Evolutionary conservation across 2,329 filamentous ascomycete genomes (phyloP).

Genomic region (Coniella vitis): DNA sequence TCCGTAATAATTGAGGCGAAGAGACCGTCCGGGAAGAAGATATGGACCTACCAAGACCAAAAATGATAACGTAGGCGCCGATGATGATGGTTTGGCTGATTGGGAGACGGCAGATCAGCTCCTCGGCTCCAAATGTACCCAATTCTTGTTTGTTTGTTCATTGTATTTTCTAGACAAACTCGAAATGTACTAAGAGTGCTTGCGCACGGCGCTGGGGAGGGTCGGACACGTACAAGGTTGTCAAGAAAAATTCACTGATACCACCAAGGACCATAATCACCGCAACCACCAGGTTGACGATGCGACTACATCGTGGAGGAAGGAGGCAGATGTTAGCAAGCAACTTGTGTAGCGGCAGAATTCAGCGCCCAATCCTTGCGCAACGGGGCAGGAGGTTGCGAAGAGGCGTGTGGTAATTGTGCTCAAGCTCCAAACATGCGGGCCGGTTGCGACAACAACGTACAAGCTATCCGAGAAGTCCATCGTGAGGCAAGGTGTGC

Average conservation of each 20-base stretch:
- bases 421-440: slow-evolving; percentile 10
- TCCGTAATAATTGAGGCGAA: too few relatives aligned
- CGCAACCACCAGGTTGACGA: slow-evolving; percentile 86
- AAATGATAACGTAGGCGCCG: slow-evolving; percentile 82
- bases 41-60: slow-evolving; percentile 65
- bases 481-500: slow-evolving; percentile 47
- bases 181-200: not conserved
- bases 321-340: slow-evolving; percentile 27
- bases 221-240: slow-evolving; percentile 47
- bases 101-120: too few relatives aligned
- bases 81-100: slow-evolving; percentile 65
- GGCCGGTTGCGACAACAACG: slow-evolving; percentile 38
- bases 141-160: too few relatives aligned
- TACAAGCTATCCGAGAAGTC: slow-evolving; percentile 92
- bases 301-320: slow-evolving; percentile 54
- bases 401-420: not conserved
- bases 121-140: too few relatives aligned
- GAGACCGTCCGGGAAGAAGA: too few relatives aligned
- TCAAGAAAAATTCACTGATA: slow-evolving; percentile 61
- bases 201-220: not conserved
- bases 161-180: too few relatives aligned
- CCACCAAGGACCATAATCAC: slow-evolving; percentile 84
- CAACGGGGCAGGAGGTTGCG: not conserved
- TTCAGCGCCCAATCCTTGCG: not conserved
- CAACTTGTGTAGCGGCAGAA: too few relatives aligned